Base-by-base conservation (phyloP, 345 rosid species). In the Litchi chinensis region DNA sequence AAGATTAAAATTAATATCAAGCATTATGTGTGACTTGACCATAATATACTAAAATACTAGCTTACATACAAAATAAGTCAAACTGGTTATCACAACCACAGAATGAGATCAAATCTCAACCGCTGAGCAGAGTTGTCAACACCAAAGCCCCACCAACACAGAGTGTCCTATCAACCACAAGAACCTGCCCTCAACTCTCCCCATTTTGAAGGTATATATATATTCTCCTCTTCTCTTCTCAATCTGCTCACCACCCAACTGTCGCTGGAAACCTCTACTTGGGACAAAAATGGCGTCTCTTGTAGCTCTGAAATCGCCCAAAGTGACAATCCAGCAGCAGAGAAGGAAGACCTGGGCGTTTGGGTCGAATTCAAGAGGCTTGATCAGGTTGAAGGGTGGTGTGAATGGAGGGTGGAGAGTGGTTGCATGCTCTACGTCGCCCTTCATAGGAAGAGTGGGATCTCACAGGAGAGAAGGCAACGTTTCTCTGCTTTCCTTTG, bases 371-470 rank as follows among this genome's bases (percentile, higher is more conserved):
- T 65, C 77, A 54, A 67, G n/a, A 16, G 8, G 37, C 24, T 22
- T 59, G 63, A 77, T 59, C 62, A 77, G 44, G 54, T 66, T 52
- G 39, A 62, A 48, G 13, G 19, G 37, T 28, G 56, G 50, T 54
- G 48, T 24, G 6, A 78, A 79, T 54, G 88, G 87, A 8, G 82
- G 85, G 15, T 37, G 79, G 46, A 71, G 87, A 4, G 82, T 79
- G 32, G 81, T 79, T 28, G 88, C 97, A 5, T 91, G 96, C 83
- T 91, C 95, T 9, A 88, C 97, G 73, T 76, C 95, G 24, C 82
- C 92, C 82, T 91, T 90, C 83, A 79, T 86, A 18, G 93, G 99
- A 13, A 90, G 94, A 80, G 94, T 89, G 19, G 99, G 97, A 57
- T 87, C 65, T 43, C 95, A 89, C 66, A 84, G 89, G 79, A 87